These are phyloP conservation scores for Mucor saturninus DNA, from an alignment of 371 early-diverging fungal species.

Conservation along the genomic window DNA sequence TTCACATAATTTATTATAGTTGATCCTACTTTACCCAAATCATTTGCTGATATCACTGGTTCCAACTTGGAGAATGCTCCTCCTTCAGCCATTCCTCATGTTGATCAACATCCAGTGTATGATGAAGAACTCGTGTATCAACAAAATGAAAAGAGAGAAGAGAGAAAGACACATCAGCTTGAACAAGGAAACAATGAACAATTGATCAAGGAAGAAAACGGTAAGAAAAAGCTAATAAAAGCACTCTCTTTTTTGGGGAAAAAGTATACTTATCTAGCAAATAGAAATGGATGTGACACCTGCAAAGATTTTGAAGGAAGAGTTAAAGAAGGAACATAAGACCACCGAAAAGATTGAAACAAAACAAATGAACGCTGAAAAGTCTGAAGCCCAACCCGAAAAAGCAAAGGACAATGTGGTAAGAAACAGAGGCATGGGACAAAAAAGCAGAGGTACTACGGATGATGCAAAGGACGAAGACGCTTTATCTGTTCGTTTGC, in stretches of 20 bases:
- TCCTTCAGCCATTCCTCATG: slow-evolving; percentile 40
- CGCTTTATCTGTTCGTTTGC: slow-evolving; percentile 20
- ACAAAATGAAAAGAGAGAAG: slow-evolving; percentile 37
- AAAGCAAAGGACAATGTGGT: no score
- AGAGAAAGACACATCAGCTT: slow-evolving; percentile 28
- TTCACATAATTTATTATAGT: neutral
- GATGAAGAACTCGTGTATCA: slow-evolving; percentile 40
- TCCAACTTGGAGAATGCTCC: slow-evolving; percentile 46
- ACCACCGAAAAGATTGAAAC: slow-evolving; percentile 9
- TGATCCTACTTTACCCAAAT: slow-evolving; percentile 19
- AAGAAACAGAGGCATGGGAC: neutral
- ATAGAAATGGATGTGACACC: slow-evolving; percentile 1
- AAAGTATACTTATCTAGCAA: neutral
- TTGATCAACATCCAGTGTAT: slow-evolving; percentile 39
- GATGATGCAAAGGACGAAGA: slow-evolving; percentile 3
- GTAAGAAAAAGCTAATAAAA: slow-evolving; percentile 13
- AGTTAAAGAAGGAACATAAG: slow-evolving; percentile 7
- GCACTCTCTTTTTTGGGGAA: no score
- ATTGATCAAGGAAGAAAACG: slow-evolving; percentile 27
- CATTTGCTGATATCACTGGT: slow-evolving; percentile 45
- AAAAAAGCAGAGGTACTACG: neutral
- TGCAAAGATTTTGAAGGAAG: slow-evolving; percentile 13
- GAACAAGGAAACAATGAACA: slow-evolving; percentile 28
- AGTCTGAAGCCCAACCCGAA: neutral
- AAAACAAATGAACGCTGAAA: neutral